These are phyloP conservation scores for Cubamyces lactineus DNA, from an alignment of 768 basidiomycete genomes.

Conservation along the genomic window DNA sequence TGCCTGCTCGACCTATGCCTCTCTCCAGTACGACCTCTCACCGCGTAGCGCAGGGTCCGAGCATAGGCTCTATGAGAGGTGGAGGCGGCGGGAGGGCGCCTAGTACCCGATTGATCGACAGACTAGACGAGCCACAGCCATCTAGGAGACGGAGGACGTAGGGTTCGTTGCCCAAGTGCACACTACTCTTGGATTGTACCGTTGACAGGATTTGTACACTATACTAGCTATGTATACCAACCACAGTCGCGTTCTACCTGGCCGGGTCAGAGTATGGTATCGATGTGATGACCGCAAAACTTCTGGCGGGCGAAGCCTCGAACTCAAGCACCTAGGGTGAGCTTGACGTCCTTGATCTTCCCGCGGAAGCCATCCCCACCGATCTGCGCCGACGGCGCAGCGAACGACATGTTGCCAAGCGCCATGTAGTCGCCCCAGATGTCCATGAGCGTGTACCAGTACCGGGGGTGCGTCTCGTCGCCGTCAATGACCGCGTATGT, in stretches of 20 bases:
- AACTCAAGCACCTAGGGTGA: slow-evolving; percentile 20
- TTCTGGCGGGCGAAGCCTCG: too few species aligned
- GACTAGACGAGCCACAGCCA: neutral
- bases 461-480: slow-evolving; percentile 28
- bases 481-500: slow-evolving; percentile 40
- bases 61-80: neutral
- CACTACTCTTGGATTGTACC: neutral
- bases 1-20: neutral
- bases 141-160: slow-evolving; percentile 4
- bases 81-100: neutral
- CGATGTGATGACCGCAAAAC: too few species aligned
- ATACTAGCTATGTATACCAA: neutral
- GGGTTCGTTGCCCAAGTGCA: neutral
- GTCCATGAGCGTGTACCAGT: slow-evolving; percentile 42
- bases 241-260: neutral
- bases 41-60: neutral
- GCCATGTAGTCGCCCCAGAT: slow-evolving; percentile 46
- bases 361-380: slow-evolving; percentile 41
- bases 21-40: neutral
- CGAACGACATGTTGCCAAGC: slow-evolving; percentile 48
- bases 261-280: too few species aligned
- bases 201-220: neutral
- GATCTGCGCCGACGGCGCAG: slow-evolving; percentile 42
- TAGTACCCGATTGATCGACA: neutral
- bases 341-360: slow-evolving; percentile 34